Percentiles rank a stretch among this genome's conserved stretches.
phyloP scores from a whole-genome alignment of 1,284 basidiomycete genomes.

The Fomitopsis schrenkii region DNA sequence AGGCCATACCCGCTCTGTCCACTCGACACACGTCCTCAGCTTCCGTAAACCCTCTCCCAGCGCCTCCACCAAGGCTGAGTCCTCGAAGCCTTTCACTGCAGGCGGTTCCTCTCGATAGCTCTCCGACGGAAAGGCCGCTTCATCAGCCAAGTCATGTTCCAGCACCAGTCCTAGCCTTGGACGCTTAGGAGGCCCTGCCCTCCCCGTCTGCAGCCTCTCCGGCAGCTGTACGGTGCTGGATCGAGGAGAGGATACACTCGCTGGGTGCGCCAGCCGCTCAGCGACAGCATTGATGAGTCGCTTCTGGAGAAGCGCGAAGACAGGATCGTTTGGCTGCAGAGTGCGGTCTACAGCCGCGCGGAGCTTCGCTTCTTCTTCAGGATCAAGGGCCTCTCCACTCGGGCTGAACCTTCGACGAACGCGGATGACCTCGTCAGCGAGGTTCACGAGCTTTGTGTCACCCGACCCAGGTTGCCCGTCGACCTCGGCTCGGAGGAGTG shows the following conservation, averaged over 20 bases:
- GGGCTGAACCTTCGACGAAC: constrained; percentile 22
- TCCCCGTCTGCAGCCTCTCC: constrained; percentile 35
- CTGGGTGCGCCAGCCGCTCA: constrained; percentile 24
- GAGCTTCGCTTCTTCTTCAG: constrained; percentile 43
- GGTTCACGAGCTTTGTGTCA: constrained; percentile 54
- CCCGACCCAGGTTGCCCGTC: constrained; percentile 35
- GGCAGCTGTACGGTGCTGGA: constrained; percentile 26
- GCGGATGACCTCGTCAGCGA: constrained; percentile 67
- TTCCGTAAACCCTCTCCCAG: constrained; percentile 27
- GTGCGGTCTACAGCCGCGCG: constrained; percentile 59
- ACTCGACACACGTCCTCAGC: constrained; percentile 31
- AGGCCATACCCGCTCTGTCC: constrained; percentile 39
- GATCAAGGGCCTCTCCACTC: constrained; percentile 18
- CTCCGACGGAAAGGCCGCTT: constrained; percentile 9
- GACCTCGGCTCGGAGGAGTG: constrained; percentile 56
- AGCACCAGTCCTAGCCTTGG: constrained; percentile 18
- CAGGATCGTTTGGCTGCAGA: constrained; percentile 56
- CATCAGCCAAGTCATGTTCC: constrained; percentile 17
- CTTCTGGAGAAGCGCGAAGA: constrained; percentile 56
- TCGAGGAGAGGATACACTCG: not conserved
- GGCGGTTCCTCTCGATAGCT: constrained; percentile 11
- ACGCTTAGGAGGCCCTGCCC: constrained; percentile 8
- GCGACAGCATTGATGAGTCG: constrained; percentile 48
- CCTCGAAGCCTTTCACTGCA: constrained; percentile 45
- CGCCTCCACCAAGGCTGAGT: constrained; percentile 32